These are phyloP conservation scores for Shiraia bambusicola DNA, from an alignment of 2,329 filamentous ascomycete genomes.

Conservation along the genomic window DNA sequence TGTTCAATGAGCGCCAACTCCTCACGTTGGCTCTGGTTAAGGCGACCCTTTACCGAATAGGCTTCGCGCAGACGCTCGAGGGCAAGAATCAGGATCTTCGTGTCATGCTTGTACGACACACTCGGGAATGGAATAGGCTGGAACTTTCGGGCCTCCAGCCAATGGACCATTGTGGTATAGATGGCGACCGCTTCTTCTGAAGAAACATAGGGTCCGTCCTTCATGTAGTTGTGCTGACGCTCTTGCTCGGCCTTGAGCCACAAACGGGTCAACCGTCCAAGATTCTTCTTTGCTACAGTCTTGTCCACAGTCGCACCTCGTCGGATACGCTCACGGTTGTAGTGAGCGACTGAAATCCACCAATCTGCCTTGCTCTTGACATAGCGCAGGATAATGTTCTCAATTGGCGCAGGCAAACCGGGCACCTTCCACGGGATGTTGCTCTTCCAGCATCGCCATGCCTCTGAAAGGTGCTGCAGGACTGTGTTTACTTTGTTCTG, in stretches of 20 bases:
- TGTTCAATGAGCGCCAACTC: constrained; percentile 96
- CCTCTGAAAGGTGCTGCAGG: constrained; percentile 93
- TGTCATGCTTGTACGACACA: constrained; percentile 99
- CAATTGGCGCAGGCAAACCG: constrained; percentile 91
- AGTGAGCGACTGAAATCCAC: constrained; percentile 99
- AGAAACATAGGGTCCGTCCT: constrained; percentile 96
- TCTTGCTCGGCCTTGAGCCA: constrained; percentile 99
- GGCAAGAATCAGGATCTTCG: constrained; percentile 95
- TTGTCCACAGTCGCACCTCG: constrained; percentile 97
- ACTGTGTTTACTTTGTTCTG: constrained; percentile 99
- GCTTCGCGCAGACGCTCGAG: constrained; percentile 90
- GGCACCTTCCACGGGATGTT: constrained; percentile 99
- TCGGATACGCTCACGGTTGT: constrained; percentile 96
- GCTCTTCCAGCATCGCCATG: constrained; percentile 99
- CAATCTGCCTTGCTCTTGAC: constrained; percentile 99
- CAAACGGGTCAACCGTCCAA: constrained; percentile 87
- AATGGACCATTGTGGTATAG: constrained; percentile 98
- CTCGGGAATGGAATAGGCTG: constrained; percentile 98
- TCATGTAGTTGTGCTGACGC: constrained; percentile 98
- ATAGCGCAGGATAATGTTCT: constrained; percentile 97
- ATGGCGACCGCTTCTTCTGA: constrained; percentile 98
- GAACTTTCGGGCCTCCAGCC: constrained; percentile 97
- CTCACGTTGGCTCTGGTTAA: constrained; percentile 97
- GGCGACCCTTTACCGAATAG: constrained; percentile 93
- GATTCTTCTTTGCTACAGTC: constrained; percentile 98